Percentiles rank a stretch among this genome's conserved stretches.
These are phyloP conservation scores for Colletotrichum gigasporum DNA, from an alignment of 2,329 filamentous ascomycete species.

Conservation along the genomic window DNA sequence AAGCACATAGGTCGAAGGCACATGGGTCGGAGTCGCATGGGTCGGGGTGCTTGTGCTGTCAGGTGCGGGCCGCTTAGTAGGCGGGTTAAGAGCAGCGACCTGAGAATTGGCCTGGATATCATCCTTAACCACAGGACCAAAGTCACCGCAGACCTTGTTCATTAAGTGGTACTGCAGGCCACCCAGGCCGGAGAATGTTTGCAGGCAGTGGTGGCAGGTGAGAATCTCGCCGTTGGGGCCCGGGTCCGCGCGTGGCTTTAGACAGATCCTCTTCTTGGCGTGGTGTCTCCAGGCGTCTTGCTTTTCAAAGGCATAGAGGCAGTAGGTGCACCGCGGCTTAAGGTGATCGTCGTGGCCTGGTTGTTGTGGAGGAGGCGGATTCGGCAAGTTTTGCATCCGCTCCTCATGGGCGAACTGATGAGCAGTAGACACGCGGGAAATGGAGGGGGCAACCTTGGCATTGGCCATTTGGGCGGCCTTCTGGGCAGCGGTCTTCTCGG, in stretches of 20 bases:
- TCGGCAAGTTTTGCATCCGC: too few relatives aligned
- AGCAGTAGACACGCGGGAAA: too few relatives aligned
- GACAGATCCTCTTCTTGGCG: constrained; percentile 45
- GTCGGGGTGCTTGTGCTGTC: too few relatives aligned
- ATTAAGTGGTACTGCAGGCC: constrained; percentile 56
- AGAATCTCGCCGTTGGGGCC: constrained; percentile 32
- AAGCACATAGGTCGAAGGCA: not conserved
- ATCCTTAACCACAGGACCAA: constrained; percentile 33
- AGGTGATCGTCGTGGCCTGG: too few relatives aligned
- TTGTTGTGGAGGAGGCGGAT: too few relatives aligned
- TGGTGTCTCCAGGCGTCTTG: constrained; percentile 46
- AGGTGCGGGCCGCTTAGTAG: not conserved
- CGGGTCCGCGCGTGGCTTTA: constrained; percentile 27
- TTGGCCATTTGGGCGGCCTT: too few relatives aligned
- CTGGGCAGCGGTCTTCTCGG: too few relatives aligned
- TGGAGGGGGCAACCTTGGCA: too few relatives aligned
- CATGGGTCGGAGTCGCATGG: too few relatives aligned
- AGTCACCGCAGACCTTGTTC: constrained; percentile 57
- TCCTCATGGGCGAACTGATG: too few relatives aligned
- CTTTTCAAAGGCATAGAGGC: not conserved
- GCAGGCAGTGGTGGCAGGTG: constrained; percentile 56
- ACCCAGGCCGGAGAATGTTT: constrained; percentile 51
- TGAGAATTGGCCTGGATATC: not conserved
- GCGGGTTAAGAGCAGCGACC: not conserved
- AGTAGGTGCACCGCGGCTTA: too few relatives aligned